Evolutionary conservation across 139 green algal genomes (phyloP).

Genomic region (Tetratostichococcus sp.): DNA sequence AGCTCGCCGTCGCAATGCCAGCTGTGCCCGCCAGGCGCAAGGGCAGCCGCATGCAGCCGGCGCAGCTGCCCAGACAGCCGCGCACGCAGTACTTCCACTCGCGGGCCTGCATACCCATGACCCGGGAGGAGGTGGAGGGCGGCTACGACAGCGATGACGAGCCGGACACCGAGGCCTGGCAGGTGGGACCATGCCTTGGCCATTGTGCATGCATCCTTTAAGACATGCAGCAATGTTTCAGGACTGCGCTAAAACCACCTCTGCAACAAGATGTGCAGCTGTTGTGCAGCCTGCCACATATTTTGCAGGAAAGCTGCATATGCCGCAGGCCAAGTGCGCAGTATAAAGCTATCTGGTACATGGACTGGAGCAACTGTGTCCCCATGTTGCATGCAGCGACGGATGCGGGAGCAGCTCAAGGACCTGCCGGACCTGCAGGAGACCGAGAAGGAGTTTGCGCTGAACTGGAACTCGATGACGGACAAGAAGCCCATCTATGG

Average conservation of each 20-base stretch:
- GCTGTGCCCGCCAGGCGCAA: not conserved
- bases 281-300: no score
- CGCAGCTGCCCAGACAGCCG: not conserved
- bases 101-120: constrained; percentile 2
- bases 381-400: not conserved
- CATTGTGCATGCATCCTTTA: no score
- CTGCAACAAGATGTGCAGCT: no score
- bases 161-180: constrained; percentile 9
- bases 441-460: constrained; percentile 1
- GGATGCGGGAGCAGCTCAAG: not conserved
- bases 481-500: not conserved
- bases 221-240: no score
- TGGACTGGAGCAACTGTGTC: not conserved
- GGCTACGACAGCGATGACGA: constrained; percentile 17
- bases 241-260: no score
- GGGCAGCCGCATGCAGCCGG: not conserved
- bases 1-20: no score
- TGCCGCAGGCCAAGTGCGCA: no score
- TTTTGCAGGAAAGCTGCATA: no score
- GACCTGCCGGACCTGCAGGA: not conserved
- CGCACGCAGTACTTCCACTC: constrained; percentile 6
- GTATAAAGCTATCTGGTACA: no score
- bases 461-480: constrained; percentile 6
- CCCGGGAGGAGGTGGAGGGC: not conserved
- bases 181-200: not conserved